These are phyloP conservation scores for Hortiboletus flavorubellus DNA, from an alignment of 768 basidiomycete genomes.

Conservation along the genomic window DNA sequence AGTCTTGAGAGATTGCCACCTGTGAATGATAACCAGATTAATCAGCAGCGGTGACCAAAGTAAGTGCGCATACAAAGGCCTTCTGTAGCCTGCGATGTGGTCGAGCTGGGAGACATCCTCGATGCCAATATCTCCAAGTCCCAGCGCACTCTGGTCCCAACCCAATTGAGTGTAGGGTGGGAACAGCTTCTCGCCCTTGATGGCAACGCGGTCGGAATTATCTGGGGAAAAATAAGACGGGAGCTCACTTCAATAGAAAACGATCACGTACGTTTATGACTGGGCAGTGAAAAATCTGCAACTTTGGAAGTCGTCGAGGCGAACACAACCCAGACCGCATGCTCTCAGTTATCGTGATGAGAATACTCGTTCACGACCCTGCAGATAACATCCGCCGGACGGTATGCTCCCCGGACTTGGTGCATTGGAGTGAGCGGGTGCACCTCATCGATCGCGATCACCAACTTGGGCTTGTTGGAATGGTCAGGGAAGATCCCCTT, in stretches of 20 bases:
- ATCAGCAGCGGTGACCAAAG: not conserved
- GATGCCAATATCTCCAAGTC: not conserved
- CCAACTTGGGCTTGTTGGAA: not conserved
- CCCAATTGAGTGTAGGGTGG: conserved; percentile 8
- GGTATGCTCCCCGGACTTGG: not conserved
- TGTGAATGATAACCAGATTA: not conserved
- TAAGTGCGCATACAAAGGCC: not conserved
- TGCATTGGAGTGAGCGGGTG: not conserved
- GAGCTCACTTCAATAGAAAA: no score
- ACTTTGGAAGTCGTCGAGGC: not conserved
- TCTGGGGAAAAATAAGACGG: not conserved
- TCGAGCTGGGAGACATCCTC: not conserved
- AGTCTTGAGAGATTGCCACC: conserved; percentile 7
- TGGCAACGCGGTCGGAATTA: not conserved
- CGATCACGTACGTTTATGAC: not conserved
- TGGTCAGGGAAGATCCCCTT: not conserved
- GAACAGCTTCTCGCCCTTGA: not conserved
- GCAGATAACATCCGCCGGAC: conserved; percentile 5
- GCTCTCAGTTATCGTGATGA: not conserved
- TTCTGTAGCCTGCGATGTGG: conserved; percentile 1
- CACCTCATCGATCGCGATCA: conserved; percentile 18
- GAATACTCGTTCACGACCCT: conserved; percentile 9
- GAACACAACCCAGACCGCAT: not conserved
- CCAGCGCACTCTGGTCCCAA: conserved; percentile 15
- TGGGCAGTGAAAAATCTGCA: not conserved